Evolutionary conservation across 148 eudicot genomes (phyloP).

Genomic region (Suaeda aralocaspica): DNA sequence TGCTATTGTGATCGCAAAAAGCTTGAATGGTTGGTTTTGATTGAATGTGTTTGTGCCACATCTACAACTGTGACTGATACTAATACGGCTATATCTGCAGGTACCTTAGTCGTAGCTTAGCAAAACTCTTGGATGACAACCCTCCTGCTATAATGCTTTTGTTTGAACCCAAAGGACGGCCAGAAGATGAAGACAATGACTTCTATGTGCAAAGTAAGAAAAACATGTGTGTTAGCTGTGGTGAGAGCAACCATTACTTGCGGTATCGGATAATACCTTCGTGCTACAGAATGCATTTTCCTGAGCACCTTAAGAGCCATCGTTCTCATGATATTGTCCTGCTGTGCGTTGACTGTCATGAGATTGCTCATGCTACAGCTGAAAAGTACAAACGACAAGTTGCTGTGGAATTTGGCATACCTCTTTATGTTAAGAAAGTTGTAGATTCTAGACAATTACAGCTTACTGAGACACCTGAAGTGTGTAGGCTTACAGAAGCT

Average conservation of each 20-base stretch:
- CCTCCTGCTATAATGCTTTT: constrained; percentile 88
- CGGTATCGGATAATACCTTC: constrained; percentile 96
- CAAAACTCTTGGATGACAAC: constrained; percentile 81
- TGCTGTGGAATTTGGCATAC: constrained; percentile 77
- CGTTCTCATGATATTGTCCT: constrained; percentile 98
- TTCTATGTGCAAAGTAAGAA: constrained; percentile 92
- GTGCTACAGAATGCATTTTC: constrained; percentile 97
- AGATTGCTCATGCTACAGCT: constrained; percentile 92
- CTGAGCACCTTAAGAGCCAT: constrained; percentile 97
- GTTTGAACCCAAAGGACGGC: constrained; percentile 97
- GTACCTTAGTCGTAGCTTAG: constrained; percentile 75
- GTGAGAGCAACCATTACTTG: constrained; percentile 88
- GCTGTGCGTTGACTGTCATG: constrained; percentile 97
- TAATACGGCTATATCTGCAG: constrained; percentile 32
- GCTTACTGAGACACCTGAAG: constrained; percentile 29
- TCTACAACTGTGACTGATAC: neutral
- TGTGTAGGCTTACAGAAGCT: constrained; percentile 38
- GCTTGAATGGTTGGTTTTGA: constrained; percentile 78
- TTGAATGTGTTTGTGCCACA: constrained; percentile 11
- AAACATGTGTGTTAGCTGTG: constrained; percentile 96
- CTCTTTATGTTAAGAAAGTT: constrained; percentile 76
- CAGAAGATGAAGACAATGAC: constrained; percentile 94
- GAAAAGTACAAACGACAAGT: constrained; percentile 76
- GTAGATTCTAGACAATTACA: constrained; percentile 51
- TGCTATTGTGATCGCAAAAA: constrained; percentile 93